Base-by-base conservation (phyloP, 164 flowering plant species). In the Vitis labrusca region DNA sequence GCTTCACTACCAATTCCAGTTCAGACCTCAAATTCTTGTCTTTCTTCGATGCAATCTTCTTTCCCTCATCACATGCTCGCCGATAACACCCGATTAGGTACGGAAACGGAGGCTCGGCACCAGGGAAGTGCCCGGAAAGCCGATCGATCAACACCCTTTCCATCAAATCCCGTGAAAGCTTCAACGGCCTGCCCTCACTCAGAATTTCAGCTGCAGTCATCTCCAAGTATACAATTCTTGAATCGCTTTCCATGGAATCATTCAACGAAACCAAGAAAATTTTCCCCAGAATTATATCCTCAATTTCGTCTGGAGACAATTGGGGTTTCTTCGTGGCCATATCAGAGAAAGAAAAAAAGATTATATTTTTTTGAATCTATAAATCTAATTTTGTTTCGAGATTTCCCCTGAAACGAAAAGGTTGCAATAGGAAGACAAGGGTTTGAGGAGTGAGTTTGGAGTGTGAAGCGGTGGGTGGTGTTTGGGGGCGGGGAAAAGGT, bases 161-260 rank as follows among this genome's bases (percentile, higher is more conserved):
- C 84, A 93, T 81, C 57, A 89, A 50, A 57, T 91, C 97, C 1
- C 88, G 71, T 5, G 86, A 80, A 13, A 96, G 80, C 63, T 57
- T 69, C 65, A 93, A 59, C 0, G 84, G 85, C 59, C 73, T 79
- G 6, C 91, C 91, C 73, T 96, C 99, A 77, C 97, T 90, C 61
- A 93, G 83, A 71, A 96, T 73, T 73, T 96, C 97, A 0, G 98
- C 99, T 0, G 99, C 98, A 3, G 94, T 86, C 82, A 82, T 70
- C 76, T 96, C 97, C 15, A 96, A 66, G 72, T 91, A 96, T 3
- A 86, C 89, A 49, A 86, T 59, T 50, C 86, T 69, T 0, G 87
- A 61, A 67, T 91, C 92, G 30, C 71, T 70, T 3, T 74, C 83
- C 77, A 69, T 78, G 0, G 89, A 70, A 47, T 82, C 91, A 9